Base-by-base conservation (phyloP, 2,329 filamentous ascomycete genomes). In the Penicillium griseofulvum region DNA sequence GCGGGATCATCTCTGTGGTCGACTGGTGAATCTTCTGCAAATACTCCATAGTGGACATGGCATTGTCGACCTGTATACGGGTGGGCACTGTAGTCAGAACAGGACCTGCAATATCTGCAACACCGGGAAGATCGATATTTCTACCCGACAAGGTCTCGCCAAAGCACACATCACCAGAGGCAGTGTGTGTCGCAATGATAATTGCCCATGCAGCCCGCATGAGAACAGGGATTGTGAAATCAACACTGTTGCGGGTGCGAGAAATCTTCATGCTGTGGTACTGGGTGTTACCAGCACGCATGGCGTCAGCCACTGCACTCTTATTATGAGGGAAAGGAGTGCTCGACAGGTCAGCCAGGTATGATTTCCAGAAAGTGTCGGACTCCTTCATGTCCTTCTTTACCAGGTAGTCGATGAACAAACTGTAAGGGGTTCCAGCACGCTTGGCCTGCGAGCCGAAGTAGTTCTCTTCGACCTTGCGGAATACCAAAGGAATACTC, bases 1-100 rank as follows among this genome's bases (percentile, higher is more conserved):
- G 81, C 0, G 84, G 81, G 6, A 88, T 86, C 60, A 83, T 80
- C 3, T 78, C 71, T 0, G 84, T 76, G 0, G 80, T 82, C 52
- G 81, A 77, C 29, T 82, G 74, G 36, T 88, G 84, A 2, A 88
- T 77, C 2, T 74, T 70, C 39, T 81, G 75, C 4, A 89, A 72
- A 58, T 81, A 87, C 43, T 83, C 76, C 0, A 68, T 64, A 2
- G 76, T 67, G 6, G 68, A 67, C 44, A 74, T 68, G 29, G 65
- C 55, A 11, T 68, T 67, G 37, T 78, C 63, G 2, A 80, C 64
- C 37, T 68, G 63, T 2, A 80, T 57, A 2, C 78, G 72, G 14
- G 76, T 73, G 12, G 70, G 69, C 0, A 73, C 65, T 7, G 72
- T 72, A 5, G 66, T 70, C 3, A 74, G 53, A 14, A 71, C 67